Conservation (phyloP, 1,139 yeast species). For the Diutina pseudorugosa region DNA sequence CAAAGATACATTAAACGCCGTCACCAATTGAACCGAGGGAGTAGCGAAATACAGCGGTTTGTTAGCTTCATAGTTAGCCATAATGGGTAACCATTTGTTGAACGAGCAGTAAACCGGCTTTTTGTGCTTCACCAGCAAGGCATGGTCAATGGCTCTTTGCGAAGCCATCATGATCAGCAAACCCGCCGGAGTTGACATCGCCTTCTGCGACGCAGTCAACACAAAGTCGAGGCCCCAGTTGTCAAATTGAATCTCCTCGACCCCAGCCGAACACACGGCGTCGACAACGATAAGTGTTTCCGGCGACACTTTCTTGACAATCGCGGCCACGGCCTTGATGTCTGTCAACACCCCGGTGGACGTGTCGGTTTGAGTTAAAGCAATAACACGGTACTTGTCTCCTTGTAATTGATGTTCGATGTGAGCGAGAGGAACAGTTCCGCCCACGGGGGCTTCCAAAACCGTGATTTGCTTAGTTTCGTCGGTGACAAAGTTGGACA, state of each 20-base stretch:
- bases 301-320: constrained; percentile 6
- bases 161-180: constrained; percentile 5
- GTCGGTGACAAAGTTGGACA: constrained; percentile 4
- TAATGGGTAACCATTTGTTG: constrained; percentile 5
- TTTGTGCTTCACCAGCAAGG: not conserved
- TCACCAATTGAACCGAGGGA: constrained; percentile 5
- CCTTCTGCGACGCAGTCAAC: constrained; percentile 7
- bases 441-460: constrained; percentile 4
- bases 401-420: not conserved
- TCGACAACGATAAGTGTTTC: constrained; percentile 8
- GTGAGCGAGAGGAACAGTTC: not conserved
- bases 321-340: constrained; percentile 5
- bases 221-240: constrained; percentile 9
- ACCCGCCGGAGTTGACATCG: constrained; percentile 5
- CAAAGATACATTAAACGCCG: constrained; percentile 4
- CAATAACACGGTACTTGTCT: constrained; percentile 4
- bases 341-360: constrained; percentile 8
- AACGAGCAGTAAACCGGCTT: not conserved
- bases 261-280: constrained; percentile 8
- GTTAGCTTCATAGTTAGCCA: constrained; percentile 5
- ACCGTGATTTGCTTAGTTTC: not conserved
- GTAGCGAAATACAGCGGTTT: constrained; percentile 5
- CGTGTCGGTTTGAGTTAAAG: constrained; percentile 8
- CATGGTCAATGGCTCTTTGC: constrained; percentile 4
- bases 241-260: constrained; percentile 8